Conservation (phyloP, 2,329 filamentous ascomycete species). For the Cercospora sp. region DNA sequence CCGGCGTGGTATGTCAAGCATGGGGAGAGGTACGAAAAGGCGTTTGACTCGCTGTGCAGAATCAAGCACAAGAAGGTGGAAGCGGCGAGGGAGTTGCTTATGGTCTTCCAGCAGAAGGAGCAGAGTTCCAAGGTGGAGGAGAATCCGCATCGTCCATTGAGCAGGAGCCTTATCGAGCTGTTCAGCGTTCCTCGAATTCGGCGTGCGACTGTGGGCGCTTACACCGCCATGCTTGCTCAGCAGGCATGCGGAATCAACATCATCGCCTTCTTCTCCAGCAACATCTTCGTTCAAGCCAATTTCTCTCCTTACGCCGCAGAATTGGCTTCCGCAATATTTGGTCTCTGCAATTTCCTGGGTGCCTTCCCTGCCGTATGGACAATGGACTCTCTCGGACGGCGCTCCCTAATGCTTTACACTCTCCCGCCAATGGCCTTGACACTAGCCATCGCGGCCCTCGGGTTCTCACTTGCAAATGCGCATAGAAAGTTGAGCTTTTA, state of each 20-base stretch:
- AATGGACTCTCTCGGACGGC: neutral
- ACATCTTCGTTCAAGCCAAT: conserved; percentile 37
- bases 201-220: conserved; percentile 41
- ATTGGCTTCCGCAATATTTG: neutral
- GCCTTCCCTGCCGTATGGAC: neutral
- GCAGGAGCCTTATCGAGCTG: neutral
- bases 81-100: neutral
- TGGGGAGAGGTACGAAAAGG: neutral
- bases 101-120: neutral
- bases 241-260: conserved; percentile 36
- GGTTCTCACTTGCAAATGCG: conserved; percentile 37
- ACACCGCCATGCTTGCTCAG: conserved; percentile 38
- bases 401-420: conserved; percentile 18
- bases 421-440: conserved; percentile 38
- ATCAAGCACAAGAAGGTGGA: neutral
- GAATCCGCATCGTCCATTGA: neutral
- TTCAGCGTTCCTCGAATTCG: conserved; percentile 47
- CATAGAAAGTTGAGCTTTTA: neutral
- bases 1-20: neutral
- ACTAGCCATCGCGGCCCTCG: conserved; percentile 40
- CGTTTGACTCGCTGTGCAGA: neutral
- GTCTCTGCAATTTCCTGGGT: neutral
- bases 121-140: neutral
- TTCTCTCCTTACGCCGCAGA: neutral
- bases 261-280: conserved; percentile 40